phyloP scores from a whole-genome alignment of 169 alveolate genomes.

The Plasmodium coatneyi region DNA sequence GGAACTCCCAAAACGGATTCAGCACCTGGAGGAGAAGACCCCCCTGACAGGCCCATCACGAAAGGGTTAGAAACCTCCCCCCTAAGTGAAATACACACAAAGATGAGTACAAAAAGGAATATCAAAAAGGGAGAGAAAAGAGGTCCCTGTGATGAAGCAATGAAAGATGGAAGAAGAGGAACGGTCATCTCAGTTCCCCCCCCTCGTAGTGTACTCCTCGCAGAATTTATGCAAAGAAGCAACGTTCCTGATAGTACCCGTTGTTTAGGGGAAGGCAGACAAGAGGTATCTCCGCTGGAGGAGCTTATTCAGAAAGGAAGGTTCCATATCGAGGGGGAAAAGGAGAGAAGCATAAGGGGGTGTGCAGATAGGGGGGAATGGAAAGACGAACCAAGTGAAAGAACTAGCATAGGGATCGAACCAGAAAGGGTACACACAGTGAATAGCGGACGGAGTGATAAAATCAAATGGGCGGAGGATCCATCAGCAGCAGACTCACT shows the following conservation, averaged over 20 bases:
- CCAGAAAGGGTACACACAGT: background rate
- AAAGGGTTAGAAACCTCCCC: background rate
- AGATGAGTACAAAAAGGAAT: background rate
- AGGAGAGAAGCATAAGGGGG: background rate
- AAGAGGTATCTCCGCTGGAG: background rate
- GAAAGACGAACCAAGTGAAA: background rate
- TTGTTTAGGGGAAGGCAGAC: background rate
- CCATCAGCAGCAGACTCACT: background rate
- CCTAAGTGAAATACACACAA: background rate
- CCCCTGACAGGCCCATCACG: background rate
- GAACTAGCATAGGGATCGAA: background rate
- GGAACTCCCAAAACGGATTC: background rate
- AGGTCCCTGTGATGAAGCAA: background rate
- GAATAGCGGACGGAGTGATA: background rate
- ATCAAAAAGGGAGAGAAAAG: slow-evolving; percentile 3
- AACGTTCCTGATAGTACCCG: background rate
- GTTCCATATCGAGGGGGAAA: background rate
- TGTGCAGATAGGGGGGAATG: background rate
- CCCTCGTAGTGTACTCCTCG: background rate
- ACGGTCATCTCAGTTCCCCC: background rate
- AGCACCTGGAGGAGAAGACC: background rate
- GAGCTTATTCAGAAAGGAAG: background rate
- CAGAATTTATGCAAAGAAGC: background rate
- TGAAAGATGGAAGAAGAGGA: background rate
- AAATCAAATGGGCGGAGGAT: background rate